Evolutionary conservation across 2,329 filamentous ascomycete species (phyloP).

Genomic region (Aspergillus pseudoglaucus): DNA sequence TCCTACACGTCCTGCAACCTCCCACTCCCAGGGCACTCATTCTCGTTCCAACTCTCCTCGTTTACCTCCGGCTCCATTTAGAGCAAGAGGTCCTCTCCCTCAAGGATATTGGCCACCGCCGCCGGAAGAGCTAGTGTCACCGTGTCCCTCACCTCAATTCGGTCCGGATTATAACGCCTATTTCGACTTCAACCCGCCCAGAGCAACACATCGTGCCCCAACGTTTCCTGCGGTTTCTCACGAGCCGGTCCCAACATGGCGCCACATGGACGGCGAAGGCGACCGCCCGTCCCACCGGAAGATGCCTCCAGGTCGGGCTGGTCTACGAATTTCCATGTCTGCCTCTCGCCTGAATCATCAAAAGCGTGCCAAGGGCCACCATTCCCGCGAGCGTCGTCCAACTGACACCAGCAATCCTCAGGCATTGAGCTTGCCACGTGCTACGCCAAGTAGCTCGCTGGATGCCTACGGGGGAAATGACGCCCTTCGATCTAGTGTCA

Average conservation of each 20-base stretch:
- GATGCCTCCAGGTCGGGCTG: conserved; percentile 19
- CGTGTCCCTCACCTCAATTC: conserved; percentile 12
- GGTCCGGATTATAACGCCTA: conserved; percentile 1
- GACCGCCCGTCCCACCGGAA: conserved; percentile 21
- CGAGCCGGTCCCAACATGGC: conserved; percentile 11
- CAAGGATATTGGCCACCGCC: conserved; percentile 6
- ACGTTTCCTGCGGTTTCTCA: conserved; percentile 16
- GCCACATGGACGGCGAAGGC: conserved; percentile 15
- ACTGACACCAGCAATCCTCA: conserved; percentile 14
- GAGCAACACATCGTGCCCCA: conserved; percentile 15
- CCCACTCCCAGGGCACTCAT: conserved; percentile 12
- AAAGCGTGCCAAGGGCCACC: conserved; percentile 20
- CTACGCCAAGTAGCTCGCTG: conserved; percentile 23
- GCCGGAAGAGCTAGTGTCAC: conserved; percentile 11
- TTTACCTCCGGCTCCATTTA: conserved; percentile 9
- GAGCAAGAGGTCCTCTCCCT: conserved; percentile 2
- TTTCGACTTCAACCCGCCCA: conserved; percentile 6
- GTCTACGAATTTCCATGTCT: conserved; percentile 32
- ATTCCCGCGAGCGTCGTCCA: conserved; percentile 19
- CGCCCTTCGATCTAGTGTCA: conserved; percentile 49
- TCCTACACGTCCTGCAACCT: conserved; percentile 14
- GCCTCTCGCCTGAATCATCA: conserved; percentile 26
- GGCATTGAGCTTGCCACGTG: conserved; percentile 24
- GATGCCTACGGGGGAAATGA: conserved; percentile 24
- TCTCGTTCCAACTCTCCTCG: conserved; percentile 18